A percentile compares a stretch with the other conserved stretches of the same genome.
These are phyloP conservation scores for Arbutus unedo DNA, from an alignment of 148 eudicot genomes.

Conservation along the genomic window DNA sequence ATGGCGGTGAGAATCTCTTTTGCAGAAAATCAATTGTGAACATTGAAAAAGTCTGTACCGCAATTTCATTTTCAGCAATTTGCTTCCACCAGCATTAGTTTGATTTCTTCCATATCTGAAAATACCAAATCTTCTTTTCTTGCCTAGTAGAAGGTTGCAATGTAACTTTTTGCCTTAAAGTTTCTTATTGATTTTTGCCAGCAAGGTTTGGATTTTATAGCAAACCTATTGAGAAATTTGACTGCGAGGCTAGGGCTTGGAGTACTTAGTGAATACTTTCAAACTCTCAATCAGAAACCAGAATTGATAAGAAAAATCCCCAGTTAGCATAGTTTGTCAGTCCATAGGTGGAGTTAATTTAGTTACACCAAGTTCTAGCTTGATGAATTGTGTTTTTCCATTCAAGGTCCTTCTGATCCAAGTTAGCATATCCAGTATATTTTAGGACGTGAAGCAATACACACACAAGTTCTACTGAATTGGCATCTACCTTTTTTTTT, in stretches of 20 bases:
- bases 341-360: neutral
- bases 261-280: neutral
- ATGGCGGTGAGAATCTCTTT: neutral
- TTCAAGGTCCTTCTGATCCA: conserved; percentile 3
- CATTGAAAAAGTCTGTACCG: neutral
- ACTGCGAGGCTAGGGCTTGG: neutral
- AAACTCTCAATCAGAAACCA: neutral
- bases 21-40: neutral
- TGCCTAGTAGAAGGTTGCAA: conserved; percentile 11
- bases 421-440: neutral
- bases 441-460: neutral
- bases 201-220: neutral
- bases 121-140: neutral
- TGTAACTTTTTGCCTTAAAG: neutral
- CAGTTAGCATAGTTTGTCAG: neutral
- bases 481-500: neutral
- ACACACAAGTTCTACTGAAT: neutral
- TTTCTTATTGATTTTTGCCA: neutral
- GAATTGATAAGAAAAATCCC: neutral
- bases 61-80: neutral
- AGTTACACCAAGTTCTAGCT: neutral
- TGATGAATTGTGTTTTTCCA: neutral
- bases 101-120: too few species aligned
- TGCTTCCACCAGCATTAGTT: neutral
- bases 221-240: neutral